phyloP scores from a whole-genome alignment of 805 yeast genomes.

The Candida caryicola region DNA sequence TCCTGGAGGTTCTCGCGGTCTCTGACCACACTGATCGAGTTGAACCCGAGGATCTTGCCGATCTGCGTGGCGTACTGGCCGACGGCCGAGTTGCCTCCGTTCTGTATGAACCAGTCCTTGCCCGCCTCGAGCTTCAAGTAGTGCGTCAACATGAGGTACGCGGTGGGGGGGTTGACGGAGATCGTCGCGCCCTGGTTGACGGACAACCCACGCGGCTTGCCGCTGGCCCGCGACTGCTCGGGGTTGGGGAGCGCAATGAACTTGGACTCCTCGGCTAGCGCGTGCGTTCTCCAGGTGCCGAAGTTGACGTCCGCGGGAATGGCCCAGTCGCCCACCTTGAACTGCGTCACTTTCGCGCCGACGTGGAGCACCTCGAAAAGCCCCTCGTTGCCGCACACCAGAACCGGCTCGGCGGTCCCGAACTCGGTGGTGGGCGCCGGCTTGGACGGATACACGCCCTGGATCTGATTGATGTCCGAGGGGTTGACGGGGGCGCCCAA shows the following conservation, averaged over 20 bases:
- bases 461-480: conserved; percentile 45
- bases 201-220: conserved; percentile 30
- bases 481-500: conserved; percentile 45
- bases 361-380: conserved; percentile 77
- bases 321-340: conserved; percentile 80
- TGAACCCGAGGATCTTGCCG: conserved; percentile 71
- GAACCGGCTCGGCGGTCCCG: conserved; percentile 62
- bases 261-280: conserved; percentile 49
- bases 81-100: conserved; percentile 95
- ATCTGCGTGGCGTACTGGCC: conserved; percentile 90
- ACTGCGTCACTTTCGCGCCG: conserved; percentile 50
- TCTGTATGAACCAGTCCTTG: conserved; percentile 87
- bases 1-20: conserved; percentile 77
- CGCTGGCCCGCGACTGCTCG: conserved; percentile 41
- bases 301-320: conserved; percentile 73
- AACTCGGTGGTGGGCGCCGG: conserved; percentile 51
- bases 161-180: conserved; percentile 89
- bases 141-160: conserved; percentile 80
- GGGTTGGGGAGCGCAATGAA: conserved; percentile 59
- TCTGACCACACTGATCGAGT: conserved; percentile 84
- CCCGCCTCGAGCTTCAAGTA: conserved; percentile 60
- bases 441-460: conserved; percentile 46
- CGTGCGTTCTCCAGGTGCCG: conserved; percentile 93
- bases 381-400: conserved; percentile 94
- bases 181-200: conserved; percentile 79